Conservation (phyloP, 2,329 filamentous ascomycete species). For the Trichoderma sp. region DNA sequence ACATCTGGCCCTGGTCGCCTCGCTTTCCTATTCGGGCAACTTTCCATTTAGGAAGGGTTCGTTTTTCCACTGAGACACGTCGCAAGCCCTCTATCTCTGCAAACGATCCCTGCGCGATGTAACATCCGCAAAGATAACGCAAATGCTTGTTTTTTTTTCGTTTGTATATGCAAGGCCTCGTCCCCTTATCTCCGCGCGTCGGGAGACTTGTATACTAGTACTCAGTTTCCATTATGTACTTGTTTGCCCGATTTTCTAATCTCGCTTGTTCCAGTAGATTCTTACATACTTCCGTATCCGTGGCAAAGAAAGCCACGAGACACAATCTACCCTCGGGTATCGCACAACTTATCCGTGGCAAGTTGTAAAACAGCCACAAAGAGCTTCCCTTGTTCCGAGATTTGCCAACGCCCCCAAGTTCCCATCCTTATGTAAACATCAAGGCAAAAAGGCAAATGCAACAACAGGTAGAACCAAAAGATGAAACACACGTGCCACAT, state of each 20-base stretch:
- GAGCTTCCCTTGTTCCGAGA: background rate
- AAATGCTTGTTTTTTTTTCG: constrained; percentile 22
- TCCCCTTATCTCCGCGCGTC: background rate
- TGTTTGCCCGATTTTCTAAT: background rate
- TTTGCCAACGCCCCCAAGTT: background rate
- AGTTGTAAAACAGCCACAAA: background rate
- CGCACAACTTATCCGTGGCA: background rate
- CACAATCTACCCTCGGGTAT: background rate
- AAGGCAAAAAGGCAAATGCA: background rate
- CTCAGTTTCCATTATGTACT: background rate
- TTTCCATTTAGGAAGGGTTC: constrained; percentile 8
- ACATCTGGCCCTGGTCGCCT: background rate
- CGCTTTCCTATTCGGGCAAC: background rate
- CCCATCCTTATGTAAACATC: background rate
- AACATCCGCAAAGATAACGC: constrained; percentile 9
- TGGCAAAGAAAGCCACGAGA: background rate
- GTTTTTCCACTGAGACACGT: constrained; percentile 18
- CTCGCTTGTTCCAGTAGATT: background rate
- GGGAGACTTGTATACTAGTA: background rate
- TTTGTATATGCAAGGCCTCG: background rate
- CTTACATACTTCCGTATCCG: background rate
- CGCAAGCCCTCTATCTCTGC: background rate
- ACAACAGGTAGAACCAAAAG: background rate
- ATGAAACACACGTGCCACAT: background rate
- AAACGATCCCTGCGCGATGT: constrained; percentile 14